Percentiles rank a stretch among this genome's conserved stretches.
phyloP scores from a whole-genome alignment of 257 asterid species.

The Scutellaria baicalensis region DNA sequence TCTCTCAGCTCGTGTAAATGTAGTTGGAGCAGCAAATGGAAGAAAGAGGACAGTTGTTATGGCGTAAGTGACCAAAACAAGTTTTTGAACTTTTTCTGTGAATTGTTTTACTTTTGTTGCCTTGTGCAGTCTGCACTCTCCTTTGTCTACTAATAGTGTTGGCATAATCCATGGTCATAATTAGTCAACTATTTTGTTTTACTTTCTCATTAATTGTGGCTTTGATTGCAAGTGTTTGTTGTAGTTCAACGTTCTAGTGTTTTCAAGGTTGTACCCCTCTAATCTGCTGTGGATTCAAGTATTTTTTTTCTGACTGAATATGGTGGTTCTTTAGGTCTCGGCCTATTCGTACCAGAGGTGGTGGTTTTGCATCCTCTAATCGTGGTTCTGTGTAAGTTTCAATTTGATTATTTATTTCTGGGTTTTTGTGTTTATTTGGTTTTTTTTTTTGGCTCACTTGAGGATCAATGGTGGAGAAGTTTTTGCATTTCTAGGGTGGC shows the following conservation, averaged over 20 bases:
- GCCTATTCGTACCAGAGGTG: constrained; percentile 40
- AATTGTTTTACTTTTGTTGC: background rate
- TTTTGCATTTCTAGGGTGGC: background rate
- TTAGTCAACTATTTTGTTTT: background rate
- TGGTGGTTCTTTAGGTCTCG: constrained; percentile 38
- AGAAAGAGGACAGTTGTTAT: constrained; percentile 54
- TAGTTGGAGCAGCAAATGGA: constrained; percentile 57
- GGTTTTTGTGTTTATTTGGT: background rate
- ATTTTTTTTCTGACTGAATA: background rate
- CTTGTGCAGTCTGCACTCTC: background rate
- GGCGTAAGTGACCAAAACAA: constrained; percentile 36
- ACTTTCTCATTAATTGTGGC: background rate
- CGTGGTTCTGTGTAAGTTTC: constrained; percentile 49
- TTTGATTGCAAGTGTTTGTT: background rate
- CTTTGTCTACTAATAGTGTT: background rate
- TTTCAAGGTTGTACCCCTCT: background rate
- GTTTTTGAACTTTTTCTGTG: background rate
- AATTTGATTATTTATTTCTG: background rate
- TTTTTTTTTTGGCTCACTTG: background rate
- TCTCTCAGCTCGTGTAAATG: constrained; percentile 62
- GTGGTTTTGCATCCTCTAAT: constrained; percentile 30
- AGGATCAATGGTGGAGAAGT: background rate
- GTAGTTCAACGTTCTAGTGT: background rate
- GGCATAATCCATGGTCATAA: background rate
- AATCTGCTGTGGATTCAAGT: background rate